Evolutionary conservation across 2,329 filamentous ascomycete species (phyloP), one percentile per base, ranked within the genome.

Genomic region (Trichophyton mentagrophytes): DNA sequence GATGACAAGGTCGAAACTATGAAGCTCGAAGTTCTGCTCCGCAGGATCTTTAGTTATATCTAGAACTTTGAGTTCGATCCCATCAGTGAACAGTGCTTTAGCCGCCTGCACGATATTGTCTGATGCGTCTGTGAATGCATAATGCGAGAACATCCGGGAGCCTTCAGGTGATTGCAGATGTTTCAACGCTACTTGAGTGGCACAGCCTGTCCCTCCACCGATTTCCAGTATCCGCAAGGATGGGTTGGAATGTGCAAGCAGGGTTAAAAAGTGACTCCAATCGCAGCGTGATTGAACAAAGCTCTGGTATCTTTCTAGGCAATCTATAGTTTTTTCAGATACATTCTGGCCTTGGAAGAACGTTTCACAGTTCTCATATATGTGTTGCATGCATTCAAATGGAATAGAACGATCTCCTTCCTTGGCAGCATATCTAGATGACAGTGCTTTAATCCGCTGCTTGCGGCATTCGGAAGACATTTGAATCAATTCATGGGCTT

Each of bases 1-100:
- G 13, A 67, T 60, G 15, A 69, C 58, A 2, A 69, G 30, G 46
- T 69, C 67, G 46, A 65, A 69, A 2, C 30, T 51, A 3, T 51
- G 59, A 1, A 25, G 36, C 15, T 65, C 60, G 53, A 67, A 67
- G 8, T 66, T 65, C 59, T 68, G 67, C 25, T 53, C 42, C 2
- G 5, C 20, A 11, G 65, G 65, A 36, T 65, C 62, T 27, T 60
- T 40, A 11, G 59, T 36, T 42, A 67, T 66, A 42, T 69, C 66
- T 6, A 68, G 61, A 1, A 47, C 49, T 13, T 59, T 56, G 59
- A 59, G 67, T 3, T 33, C n/a, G 9, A 59, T 1, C 3, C 33
- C 15, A 27, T 47, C 6, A 20, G 42, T 1, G 17, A 47, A 22
- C 44, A 47, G 9, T 20, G 4, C 20, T 47, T 47, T 20, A 6